phyloP scores from a whole-genome alignment of 192 early-diverging fungal genomes.

The Backusella mclennaniae region DNA sequence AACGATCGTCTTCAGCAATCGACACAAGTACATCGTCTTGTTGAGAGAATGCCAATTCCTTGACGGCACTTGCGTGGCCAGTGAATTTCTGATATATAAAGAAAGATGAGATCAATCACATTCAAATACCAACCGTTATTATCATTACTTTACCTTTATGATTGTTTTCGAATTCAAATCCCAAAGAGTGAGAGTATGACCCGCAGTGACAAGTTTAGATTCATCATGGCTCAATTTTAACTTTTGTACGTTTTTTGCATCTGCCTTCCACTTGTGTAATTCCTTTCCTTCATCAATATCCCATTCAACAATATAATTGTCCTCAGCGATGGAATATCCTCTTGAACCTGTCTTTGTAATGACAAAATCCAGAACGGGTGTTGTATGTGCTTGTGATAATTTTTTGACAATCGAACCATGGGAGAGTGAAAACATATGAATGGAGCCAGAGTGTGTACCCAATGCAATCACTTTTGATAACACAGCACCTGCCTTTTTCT shows the following conservation, averaged over 20 bases:
- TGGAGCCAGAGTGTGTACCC: slow-evolving; percentile 47
- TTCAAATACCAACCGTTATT: too few relatives aligned
- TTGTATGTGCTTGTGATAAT: slow-evolving; percentile 41
- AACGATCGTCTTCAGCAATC: slow-evolving; percentile 50
- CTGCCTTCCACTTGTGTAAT: slow-evolving; percentile 49
- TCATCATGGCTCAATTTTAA: slow-evolving; percentile 50
- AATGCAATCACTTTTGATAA: slow-evolving; percentile 46
- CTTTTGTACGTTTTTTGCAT: slow-evolving; percentile 44
- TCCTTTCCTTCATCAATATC: slow-evolving; percentile 46
- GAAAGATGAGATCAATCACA: too few relatives aligned
- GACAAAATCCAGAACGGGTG: slow-evolving; percentile 48
- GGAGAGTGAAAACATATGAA: slow-evolving; percentile 48
- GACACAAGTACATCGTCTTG: slow-evolving; percentile 48
- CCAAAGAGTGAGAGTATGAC: slow-evolving; percentile 57
- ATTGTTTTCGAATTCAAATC: slow-evolving; percentile 41
- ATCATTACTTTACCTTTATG: slow-evolving; percentile 31
- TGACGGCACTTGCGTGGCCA: slow-evolving; percentile 51
- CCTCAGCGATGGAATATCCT: slow-evolving; percentile 51
- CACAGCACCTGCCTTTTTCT: slow-evolving; percentile 16
- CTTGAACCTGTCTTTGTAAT: slow-evolving; percentile 43
- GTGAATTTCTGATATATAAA: slow-evolving; percentile 35
- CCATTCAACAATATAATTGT: slow-evolving; percentile 52
- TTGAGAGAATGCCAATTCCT: slow-evolving; percentile 44
- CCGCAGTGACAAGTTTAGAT: slow-evolving; percentile 48
- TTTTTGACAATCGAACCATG: slow-evolving; percentile 45